Evolutionary conservation across 2,329 filamentous ascomycete species (phyloP).

Genomic region (Aspergillus udagawae): DNA sequence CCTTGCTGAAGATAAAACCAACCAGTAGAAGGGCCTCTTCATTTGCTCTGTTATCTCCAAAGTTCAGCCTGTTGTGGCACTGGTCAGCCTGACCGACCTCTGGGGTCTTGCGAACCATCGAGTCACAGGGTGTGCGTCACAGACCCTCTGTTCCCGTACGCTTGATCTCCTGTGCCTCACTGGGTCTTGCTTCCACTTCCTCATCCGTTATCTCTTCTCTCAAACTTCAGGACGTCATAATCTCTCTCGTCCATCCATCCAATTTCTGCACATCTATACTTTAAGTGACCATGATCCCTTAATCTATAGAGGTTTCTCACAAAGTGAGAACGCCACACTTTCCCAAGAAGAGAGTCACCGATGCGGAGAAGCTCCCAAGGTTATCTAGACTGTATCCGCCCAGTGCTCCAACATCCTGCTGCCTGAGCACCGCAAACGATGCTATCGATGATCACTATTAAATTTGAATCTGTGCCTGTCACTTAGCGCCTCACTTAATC

Average conservation of each 20-base stretch:
- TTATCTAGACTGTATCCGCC: slow-evolving; percentile 27
- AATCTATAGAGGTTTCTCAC: slow-evolving; percentile 21
- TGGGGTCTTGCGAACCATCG: slow-evolving; percentile 21
- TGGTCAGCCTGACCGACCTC: slow-evolving; percentile 12
- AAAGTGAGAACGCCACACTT: slow-evolving; percentile 25
- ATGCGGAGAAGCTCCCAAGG: slow-evolving; percentile 40
- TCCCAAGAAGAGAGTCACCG: slow-evolving; percentile 19
- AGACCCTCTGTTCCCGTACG: slow-evolving; percentile 20
- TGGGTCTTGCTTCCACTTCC: slow-evolving; percentile 16
- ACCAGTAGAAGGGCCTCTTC: not conserved
- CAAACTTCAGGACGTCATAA: not conserved
- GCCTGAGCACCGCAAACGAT: slow-evolving; percentile 24
- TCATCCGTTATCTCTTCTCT: slow-evolving; percentile 1
- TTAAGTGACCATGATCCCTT: slow-evolving; percentile 20
- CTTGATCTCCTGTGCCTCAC: slow-evolving; percentile 7
- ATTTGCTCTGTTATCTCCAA: not conserved
- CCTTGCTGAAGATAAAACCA: not conserved
- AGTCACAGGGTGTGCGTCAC: slow-evolving; percentile 45
- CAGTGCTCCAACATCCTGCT: slow-evolving; percentile 23
- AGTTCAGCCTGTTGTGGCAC: slow-evolving; percentile 1
- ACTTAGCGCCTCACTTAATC: slow-evolving; percentile 8
- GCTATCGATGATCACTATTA: slow-evolving; percentile 16
- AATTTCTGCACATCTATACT: slow-evolving; percentile 1
- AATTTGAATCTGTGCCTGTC: slow-evolving; percentile 12
- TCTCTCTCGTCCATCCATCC: slow-evolving; percentile 2